Percentiles rank a stretch among this genome's conserved stretches.
phyloP scores from a whole-genome alignment of 2,329 filamentous ascomycete genomes.

The Fusarium sp. region DNA sequence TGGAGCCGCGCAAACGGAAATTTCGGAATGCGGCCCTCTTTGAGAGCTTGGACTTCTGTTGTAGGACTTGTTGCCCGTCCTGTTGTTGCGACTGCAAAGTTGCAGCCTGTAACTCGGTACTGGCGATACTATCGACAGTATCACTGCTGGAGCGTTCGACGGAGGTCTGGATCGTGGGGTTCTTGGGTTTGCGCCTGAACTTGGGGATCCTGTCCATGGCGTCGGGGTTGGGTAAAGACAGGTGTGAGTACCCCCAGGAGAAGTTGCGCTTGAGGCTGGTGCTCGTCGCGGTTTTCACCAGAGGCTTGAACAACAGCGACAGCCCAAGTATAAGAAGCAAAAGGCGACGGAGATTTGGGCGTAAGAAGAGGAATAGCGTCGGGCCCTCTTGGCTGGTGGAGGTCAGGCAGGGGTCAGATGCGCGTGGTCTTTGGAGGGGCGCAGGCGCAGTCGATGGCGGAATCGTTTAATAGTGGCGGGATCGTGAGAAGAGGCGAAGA shows the following conservation, averaged over 20 bases:
- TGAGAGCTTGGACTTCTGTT: conserved; percentile 40
- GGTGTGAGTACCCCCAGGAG: conserved; percentile 21
- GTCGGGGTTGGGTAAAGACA: conserved; percentile 12
- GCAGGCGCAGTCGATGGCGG: conserved; percentile 22
- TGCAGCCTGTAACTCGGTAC: conserved; percentile 39
- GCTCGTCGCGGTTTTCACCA: conserved; percentile 18
- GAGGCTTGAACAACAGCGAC: conserved; percentile 9
- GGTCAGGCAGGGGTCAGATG: conserved; percentile 36
- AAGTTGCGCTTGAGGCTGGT: conserved; percentile 20
- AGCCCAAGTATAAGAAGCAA: conserved; percentile 26
- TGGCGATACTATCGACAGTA: conserved; percentile 42
- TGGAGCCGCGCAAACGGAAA: conserved; percentile 56
- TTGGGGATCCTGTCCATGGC: conserved; percentile 56
- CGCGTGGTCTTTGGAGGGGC: conserved; percentile 32
- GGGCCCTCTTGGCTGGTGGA: conserved; percentile 35
- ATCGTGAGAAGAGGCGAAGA: conserved; percentile 8
- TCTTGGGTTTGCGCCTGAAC: conserved; percentile 57
- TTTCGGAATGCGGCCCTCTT: conserved; percentile 56
- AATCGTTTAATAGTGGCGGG: conserved; percentile 23
- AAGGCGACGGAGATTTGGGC: conserved; percentile 30
- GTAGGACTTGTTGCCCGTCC: conserved; percentile 19
- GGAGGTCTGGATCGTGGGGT: conserved; percentile 54
- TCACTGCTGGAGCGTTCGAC: conserved; percentile 48
- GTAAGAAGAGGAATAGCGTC: conserved; percentile 36
- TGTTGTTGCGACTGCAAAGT: conserved; percentile 35